Base-by-base conservation (phyloP, 2,329 filamentous ascomycete genomes). In the Botrytis galanthina region DNA sequence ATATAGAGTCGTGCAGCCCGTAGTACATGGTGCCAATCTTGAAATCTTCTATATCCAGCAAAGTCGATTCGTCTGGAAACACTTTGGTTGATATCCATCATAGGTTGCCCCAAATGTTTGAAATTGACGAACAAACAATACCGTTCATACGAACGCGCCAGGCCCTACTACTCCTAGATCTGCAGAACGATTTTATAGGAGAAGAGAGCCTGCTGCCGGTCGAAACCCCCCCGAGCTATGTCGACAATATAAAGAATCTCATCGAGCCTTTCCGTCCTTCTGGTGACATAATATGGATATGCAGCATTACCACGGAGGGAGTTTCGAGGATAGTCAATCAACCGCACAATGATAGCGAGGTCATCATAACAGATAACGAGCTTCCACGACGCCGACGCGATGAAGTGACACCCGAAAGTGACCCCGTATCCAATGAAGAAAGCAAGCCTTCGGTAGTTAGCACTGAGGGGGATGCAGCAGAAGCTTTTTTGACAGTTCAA, bases 121-220 rank as follows among this genome's bases (percentile, higher is more conserved):
- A 86, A 75, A 89, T 91, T 80, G 87, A 90, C 77, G 82, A 85
- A 57, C 81, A 86, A 63, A 83, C 85, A 51, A 83, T 91, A 32
- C 89, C 89, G 18, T 83, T 87, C 67, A 82, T 91, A 70, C 84
- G 83, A 44, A 89, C 89, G 14, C 86, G 89, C 70, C 89, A 88
- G 83, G 95, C 93, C 1, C 86, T 99, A 61, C 85, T 98, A 32
- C 84, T 97, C 29, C 87, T 98, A 76, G 95, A 97, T 79, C 88
- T 97, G 51, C 96, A 98, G 80, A 94, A 97, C 78, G 95, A 98
- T 81, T 97, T 98, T 79, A 84, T 97, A 73, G 86, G 89, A 10
- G 83, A 88, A 1, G 86, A 89, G 69, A 92, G 93, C 72, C 88
- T 90, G 39, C 83, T 98, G 32, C 87, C 90, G 20, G 88, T 95